phyloP scores from a whole-genome alignment of 768 basidiomycete species.

The Kwoniella sp. region DNA sequence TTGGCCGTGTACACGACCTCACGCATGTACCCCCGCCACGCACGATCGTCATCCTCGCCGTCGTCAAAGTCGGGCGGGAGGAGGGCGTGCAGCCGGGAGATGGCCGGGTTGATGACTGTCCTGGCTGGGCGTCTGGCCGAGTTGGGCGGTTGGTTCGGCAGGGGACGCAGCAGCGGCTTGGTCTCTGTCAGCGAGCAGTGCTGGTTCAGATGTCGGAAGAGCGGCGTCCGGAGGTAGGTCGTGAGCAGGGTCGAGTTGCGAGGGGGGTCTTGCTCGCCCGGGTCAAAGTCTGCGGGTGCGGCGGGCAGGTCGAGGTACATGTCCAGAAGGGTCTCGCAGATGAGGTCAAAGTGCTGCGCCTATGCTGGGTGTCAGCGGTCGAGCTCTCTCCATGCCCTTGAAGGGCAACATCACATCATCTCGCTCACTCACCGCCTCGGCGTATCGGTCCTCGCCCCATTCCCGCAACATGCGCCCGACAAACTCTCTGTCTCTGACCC shows the following conservation, averaged over 20 bases:
- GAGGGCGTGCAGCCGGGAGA: conserved; percentile 27
- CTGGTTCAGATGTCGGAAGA: conserved; percentile 26
- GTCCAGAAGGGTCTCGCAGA: conserved; percentile 21
- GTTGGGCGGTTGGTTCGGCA: conserved; percentile 15
- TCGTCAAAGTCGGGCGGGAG: conserved; percentile 25
- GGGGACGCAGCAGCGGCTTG: conserved; percentile 17
- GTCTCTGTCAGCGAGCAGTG: conserved; percentile 11
- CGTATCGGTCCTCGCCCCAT: conserved; percentile 19
- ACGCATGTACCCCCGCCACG: conserved; percentile 28
- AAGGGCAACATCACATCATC: no score
- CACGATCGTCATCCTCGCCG: conserved; percentile 19
- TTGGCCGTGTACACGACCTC: conserved; percentile 30
- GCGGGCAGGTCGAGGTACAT: conserved; percentile 28
- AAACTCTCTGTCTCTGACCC: conserved; percentile 32
- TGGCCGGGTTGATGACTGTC: conserved; percentile 22
- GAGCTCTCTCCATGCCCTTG: no score
- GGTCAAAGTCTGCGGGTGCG: background rate
- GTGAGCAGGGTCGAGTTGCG: conserved; percentile 22
- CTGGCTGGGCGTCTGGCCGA: conserved; percentile 17
- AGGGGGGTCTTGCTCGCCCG: conserved; percentile 6
- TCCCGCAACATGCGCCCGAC: conserved; percentile 30
- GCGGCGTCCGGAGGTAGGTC: conserved; percentile 19
- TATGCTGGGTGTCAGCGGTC: background rate
- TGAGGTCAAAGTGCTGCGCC: conserved; percentile 25
- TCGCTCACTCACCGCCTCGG: conserved; percentile 25